Evolutionary conservation across 371 early-diverging fungal genomes (phyloP).

Genomic region (Coemansia sp.): DNA sequence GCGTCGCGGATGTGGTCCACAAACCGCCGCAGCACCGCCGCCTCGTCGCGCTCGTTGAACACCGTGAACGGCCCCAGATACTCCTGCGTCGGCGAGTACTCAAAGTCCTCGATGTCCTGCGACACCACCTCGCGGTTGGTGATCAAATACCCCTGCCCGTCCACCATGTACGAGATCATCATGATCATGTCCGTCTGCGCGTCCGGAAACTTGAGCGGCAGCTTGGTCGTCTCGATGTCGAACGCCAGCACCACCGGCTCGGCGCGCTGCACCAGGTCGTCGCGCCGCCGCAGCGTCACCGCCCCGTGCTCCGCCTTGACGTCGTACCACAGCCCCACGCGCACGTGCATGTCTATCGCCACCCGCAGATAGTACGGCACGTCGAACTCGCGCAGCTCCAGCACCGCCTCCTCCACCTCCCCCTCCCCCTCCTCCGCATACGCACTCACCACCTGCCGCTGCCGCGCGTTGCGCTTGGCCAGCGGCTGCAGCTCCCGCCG

Average conservation of each 20-base stretch:
- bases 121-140: slow-evolving; percentile 97
- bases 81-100: slow-evolving; percentile 97
- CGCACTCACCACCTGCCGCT: slow-evolving; percentile 59
- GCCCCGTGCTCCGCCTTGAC: slow-evolving; percentile 59
- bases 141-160: slow-evolving; percentile 96
- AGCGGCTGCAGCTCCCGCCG: slow-evolving; percentile 71
- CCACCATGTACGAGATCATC: slow-evolving; percentile 99
- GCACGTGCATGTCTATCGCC: slow-evolving; percentile 90
- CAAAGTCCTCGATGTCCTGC: slow-evolving; percentile 97
- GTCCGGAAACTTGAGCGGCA: slow-evolving; percentile 99
- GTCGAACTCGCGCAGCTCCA: slow-evolving; percentile 94
- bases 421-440: slow-evolving; percentile 49
- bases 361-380: slow-evolving; percentile 91
- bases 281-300: slow-evolving; percentile 64
- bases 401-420: slow-evolving; percentile 57
- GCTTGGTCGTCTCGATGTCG: slow-evolving; percentile 99
- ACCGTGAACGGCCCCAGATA: slow-evolving; percentile 95
- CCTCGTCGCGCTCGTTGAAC: slow-evolving; percentile 94
- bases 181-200: slow-evolving; percentile 91
- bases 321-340: slow-evolving; percentile 97
- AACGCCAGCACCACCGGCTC: slow-evolving; percentile 97
- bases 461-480: slow-evolving; percentile 67
- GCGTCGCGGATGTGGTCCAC: slow-evolving; percentile 88
- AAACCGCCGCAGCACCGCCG: slow-evolving; percentile 80
- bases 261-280: slow-evolving; percentile 92